A percentile compares a stretch with the other conserved stretches of the same genome.
Evolutionary conservation across 495 filamentous ascomycete species (phyloP).

Genomic region (Lasiosphaeris hirsuta): DNA sequence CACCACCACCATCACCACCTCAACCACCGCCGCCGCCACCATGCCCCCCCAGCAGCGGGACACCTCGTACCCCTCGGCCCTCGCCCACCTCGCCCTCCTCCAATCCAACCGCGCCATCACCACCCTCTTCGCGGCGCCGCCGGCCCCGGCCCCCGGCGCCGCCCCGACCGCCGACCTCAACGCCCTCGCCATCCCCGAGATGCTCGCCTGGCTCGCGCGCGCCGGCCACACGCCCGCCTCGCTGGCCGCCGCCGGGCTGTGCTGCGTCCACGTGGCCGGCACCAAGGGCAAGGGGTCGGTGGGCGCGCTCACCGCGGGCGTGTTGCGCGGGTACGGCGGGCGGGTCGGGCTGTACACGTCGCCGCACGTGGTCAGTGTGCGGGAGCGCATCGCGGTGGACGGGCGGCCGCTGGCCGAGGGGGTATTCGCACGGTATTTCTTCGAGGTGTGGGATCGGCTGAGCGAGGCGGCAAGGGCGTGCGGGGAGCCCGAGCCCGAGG

Average conservation of each 20-base stretch:
- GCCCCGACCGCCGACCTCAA: slow-evolving; percentile 54
- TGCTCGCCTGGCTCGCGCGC: slow-evolving; percentile 71
- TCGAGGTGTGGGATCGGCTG: slow-evolving; percentile 61
- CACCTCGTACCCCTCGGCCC: slow-evolving; percentile 35
- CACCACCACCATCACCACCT: background rate
- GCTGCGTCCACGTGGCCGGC: slow-evolving; percentile 57
- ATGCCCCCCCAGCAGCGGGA: slow-evolving; percentile 13
- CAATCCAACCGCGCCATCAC: slow-evolving; percentile 70
- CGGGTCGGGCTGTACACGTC: slow-evolving; percentile 64
- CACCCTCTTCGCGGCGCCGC: slow-evolving; percentile 29
- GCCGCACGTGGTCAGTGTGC: slow-evolving; percentile 58
- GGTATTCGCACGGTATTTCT: slow-evolving; percentile 60
- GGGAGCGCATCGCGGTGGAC: slow-evolving; percentile 65
- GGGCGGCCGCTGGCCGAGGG: slow-evolving; percentile 45
- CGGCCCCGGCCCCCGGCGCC: no score
- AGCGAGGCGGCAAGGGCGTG: slow-evolving; percentile 37
- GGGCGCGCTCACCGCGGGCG: slow-evolving; percentile 43
- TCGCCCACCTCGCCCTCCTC: slow-evolving; percentile 60
- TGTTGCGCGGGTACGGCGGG: slow-evolving; percentile 39
- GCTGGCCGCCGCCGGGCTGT: slow-evolving; percentile 28
- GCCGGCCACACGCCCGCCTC: slow-evolving; percentile 60
- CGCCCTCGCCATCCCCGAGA: slow-evolving; percentile 76
- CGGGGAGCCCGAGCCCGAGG: slow-evolving; percentile 14
- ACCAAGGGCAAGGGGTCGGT: slow-evolving; percentile 63
- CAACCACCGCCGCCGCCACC: background rate